Base-by-base conservation (phyloP, 176 grass and related monocot species). In the Bromus sterilis region DNA sequence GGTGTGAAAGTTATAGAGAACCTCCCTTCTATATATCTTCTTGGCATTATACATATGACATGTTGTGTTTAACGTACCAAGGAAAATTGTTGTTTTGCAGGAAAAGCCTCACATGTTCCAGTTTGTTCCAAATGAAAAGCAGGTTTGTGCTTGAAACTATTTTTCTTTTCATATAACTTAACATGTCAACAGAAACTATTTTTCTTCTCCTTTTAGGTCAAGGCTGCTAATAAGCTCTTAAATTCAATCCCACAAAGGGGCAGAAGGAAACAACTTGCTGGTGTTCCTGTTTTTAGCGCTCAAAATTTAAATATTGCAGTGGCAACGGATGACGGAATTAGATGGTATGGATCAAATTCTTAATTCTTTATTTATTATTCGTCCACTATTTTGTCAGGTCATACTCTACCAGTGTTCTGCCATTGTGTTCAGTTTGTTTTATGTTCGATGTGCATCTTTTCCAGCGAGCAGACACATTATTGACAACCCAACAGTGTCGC, bases 51-150 rank as follows among this genome's bases (percentile, higher is more conserved):
- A 35, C 31, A 75, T 74, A 60, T 36, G 18, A 4, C 29, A 33
- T 58, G 16, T 68, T 60, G 48, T 68, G 9, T 76, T 62, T 36
- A 16, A 62, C 11, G 67, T 40, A 43, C 35, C 56, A 44, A 60
- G 11, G 4, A 40, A 77, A 28, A 28, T 53, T 77, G 63, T 76
- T 85, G 34, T 55, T 80, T 87, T 90, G 84, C 88, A 98, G 95
- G 95, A 95, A 91, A 95, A 95, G 48, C 92, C 95, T 77, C 88
- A 98, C 46, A 84, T 95, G 95, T 98, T 98, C 82, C 92, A 95
- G 78, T 98, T 98, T 70, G 84, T 98, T 89, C 79, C 95, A 76
- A 93, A 91, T 80, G 89, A 93, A 63, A 98, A 93, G 82, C 92
- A 98, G 95, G 92, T 98, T 74, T 29, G 63, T 23, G 65, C 44